phyloP scores from a whole-genome alignment of 192 early-diverging fungal species.

The Coemansia aciculifera region DNA sequence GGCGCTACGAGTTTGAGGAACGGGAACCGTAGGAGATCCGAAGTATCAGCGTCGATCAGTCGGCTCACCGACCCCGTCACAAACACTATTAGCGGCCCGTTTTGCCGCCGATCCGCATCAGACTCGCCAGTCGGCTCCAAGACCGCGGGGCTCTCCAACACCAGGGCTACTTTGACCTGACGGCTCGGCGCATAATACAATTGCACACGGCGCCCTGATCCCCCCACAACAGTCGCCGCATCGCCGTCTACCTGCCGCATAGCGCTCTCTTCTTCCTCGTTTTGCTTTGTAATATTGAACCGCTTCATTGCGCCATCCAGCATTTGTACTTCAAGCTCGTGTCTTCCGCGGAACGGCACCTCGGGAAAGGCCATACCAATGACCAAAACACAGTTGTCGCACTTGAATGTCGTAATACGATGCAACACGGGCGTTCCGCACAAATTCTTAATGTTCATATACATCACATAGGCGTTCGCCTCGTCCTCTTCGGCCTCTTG shows the following conservation, averaged over 20 bases:
- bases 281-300: conserved; percentile 22
- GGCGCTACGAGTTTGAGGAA: conserved; percentile 49
- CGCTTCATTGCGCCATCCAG: conserved; percentile 41
- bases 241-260: neutral
- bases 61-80: conserved; percentile 37
- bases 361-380: conserved; percentile 40
- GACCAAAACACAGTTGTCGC: conserved; percentile 43
- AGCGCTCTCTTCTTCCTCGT: conserved; percentile 10
- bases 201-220: conserved; percentile 16
- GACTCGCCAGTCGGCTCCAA: conserved; percentile 9
- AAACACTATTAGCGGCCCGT: conserved; percentile 41
- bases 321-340: conserved; percentile 47
- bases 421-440: conserved; percentile 23
- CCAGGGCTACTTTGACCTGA: conserved; percentile 45
- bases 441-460: conserved; percentile 37
- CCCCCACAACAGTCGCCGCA: conserved; percentile 1
- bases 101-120: conserved; percentile 16
- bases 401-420: conserved; percentile 37
- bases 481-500: conserved; percentile 40
- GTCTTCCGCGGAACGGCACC: conserved; percentile 22
- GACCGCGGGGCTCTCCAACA: conserved; percentile 38
- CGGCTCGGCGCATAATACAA: conserved; percentile 39
- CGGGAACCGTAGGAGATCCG: conserved; percentile 39
- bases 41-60: conserved; percentile 38
- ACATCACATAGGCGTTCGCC: conserved; percentile 45